These are phyloP conservation scores for Termitomyces sp. DNA, from an alignment of 768 basidiomycete genomes.

Conservation along the genomic window DNA sequence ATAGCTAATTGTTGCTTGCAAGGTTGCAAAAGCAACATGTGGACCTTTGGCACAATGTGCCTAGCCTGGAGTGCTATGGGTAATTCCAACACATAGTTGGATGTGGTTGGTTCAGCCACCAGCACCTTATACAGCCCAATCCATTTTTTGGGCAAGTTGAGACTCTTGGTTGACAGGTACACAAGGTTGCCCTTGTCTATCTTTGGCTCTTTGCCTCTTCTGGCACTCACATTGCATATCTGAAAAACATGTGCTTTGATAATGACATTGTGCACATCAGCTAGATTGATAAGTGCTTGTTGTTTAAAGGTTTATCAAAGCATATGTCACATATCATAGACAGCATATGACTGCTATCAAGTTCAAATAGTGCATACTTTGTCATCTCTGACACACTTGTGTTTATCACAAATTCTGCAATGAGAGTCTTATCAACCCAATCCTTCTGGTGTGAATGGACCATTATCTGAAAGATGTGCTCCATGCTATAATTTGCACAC, in stretches of 20 bases:
- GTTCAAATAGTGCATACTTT: background rate
- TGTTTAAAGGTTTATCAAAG: slow-evolving; percentile 15
- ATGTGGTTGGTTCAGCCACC: background rate
- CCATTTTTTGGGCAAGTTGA: background rate
- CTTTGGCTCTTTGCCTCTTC: background rate
- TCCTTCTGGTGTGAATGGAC: slow-evolving; percentile 8
- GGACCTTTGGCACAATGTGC: background rate
- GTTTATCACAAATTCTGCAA: slow-evolving; percentile 36
- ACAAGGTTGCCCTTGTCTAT: too few species aligned
- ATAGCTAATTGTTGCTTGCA: too few species aligned
- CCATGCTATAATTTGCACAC: background rate
- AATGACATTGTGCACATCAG: background rate
- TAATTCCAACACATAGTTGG: background rate
- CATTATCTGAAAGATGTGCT: background rate
- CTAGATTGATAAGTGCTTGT: background rate
- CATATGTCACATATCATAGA: slow-evolving; percentile 6
- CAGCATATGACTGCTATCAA: slow-evolving; percentile 22
- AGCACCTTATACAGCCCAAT: background rate
- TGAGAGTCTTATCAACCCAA: slow-evolving; percentile 25
- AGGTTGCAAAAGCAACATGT: too few species aligned
- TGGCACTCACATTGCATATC: background rate
- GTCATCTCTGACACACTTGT: slow-evolving; percentile 18
- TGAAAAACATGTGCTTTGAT: background rate
- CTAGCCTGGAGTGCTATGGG: background rate
- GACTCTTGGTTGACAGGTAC: background rate